phyloP scores from a whole-genome alignment of 2,329 filamentous ascomycete species.

The Neoarthrinium moseri region DNA sequence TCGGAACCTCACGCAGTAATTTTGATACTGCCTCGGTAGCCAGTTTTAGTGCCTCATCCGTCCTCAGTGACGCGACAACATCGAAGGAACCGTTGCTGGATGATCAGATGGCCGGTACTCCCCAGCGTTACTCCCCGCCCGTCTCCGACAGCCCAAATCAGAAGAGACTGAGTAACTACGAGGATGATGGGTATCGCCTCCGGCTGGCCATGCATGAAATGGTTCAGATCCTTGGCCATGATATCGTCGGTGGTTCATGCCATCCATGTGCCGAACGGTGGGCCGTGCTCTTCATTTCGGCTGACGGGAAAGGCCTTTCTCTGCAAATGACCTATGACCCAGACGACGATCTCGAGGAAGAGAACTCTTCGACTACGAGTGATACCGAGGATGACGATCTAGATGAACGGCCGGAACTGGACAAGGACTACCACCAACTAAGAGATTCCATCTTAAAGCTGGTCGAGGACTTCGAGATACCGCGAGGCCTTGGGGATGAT shows the following conservation, averaged over 20 bases:
- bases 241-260: slow-evolving; percentile 64
- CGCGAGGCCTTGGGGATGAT: slow-evolving; percentile 61
- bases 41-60: slow-evolving; percentile 71
- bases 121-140: slow-evolving; percentile 55
- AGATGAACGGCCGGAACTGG: slow-evolving; percentile 60
- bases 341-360: slow-evolving; percentile 63
- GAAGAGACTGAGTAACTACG: slow-evolving; percentile 49
- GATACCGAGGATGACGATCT: slow-evolving; percentile 63
- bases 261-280: slow-evolving; percentile 82
- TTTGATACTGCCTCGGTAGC: slow-evolving; percentile 69
- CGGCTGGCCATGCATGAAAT: slow-evolving; percentile 70
- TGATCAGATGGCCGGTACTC: slow-evolving; percentile 46
- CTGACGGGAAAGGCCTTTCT: slow-evolving; percentile 68
- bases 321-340: slow-evolving; percentile 71
- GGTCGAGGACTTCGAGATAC: slow-evolving; percentile 80
- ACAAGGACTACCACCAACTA: slow-evolving; percentile 78
- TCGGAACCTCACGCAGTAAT: slow-evolving; percentile 52
- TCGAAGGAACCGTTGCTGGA: slow-evolving; percentile 65
- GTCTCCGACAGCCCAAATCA: slow-evolving; percentile 43
- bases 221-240: slow-evolving; percentile 62
- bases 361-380: slow-evolving; percentile 59
- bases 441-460: slow-evolving; percentile 79
- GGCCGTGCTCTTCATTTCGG: slow-evolving; percentile 77
- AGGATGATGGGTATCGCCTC: slow-evolving; percentile 65
- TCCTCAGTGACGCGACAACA: slow-evolving; percentile 67